Evolutionary conservation across 2,329 filamentous ascomycete species (phyloP), one percentile per base, ranked within the genome.

Genomic region (Talaromyces sp.): DNA sequence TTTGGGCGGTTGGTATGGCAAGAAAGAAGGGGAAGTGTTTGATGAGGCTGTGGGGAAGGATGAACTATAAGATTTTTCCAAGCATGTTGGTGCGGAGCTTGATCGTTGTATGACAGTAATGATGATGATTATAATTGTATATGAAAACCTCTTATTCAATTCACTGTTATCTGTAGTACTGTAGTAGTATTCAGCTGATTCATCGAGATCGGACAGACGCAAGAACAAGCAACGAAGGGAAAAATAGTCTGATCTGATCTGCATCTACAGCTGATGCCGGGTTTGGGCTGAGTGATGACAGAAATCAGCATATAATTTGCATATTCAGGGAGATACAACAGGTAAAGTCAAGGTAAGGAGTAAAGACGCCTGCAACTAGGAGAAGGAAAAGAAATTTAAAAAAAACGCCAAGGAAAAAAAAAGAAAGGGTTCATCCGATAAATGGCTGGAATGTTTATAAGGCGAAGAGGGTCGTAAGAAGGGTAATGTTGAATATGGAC

Each of bases 1-100:
- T 42, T 57, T 77, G 59, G 73, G 74, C 33, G 76, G 75, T 5
- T 77, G 75, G 75, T 78, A 78, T 66, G 75, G 75, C 36, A 68
- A 65, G 44, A 69, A 69, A 64, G 69, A 68, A 30, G 54, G 36
- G 1, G 47, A n/a, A 23, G 23, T 23, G 23, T 23, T 23, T 23
- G 14, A 63, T 65, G 34, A 64, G 54, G 59, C 62, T 28, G 54
- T 42, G 18, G 59, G 55, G 16, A 67, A 67, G 60, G 70, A 72
- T 64, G 65, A 67, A 64, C 59, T 73, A 61, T 69, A 60, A 70
- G 42, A 2, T 36, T 2, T 23, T 23, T 23, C 2, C 23, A 23
- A 23, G 33, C 33, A 36, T 36, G 33, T 36, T 7, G 8, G 8
- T 36, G 7, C 12, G 33, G 7, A 36, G 33, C 3, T 36, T 36